Conservation (phyloP, 1,139 yeast genomes). For the Protomyces inundatus region DNA sequence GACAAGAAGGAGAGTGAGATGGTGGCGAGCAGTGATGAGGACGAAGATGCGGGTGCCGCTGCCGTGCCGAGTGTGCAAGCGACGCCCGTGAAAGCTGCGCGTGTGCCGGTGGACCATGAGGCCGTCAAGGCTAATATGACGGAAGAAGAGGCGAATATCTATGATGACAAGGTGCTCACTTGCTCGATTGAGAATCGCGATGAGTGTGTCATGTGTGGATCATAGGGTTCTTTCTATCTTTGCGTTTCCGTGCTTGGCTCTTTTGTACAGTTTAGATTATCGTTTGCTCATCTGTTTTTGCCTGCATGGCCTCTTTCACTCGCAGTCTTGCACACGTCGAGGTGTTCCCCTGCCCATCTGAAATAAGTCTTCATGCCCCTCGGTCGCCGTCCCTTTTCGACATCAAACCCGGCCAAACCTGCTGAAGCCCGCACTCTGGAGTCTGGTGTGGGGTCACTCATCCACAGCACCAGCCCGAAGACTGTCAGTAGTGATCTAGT, state of each 20-base stretch:
- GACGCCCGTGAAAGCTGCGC: conserved; percentile 17
- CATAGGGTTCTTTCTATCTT: conserved; percentile 44
- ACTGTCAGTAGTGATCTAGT: too few relatives aligned
- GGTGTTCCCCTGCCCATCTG: too few relatives aligned
- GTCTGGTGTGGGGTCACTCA: too few relatives aligned
- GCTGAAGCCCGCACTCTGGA: too few relatives aligned
- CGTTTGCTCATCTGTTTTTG: too few relatives aligned
- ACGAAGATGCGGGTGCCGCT: conserved; percentile 32
- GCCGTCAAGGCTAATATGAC: conserved; percentile 34
- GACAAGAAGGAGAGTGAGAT: conserved; percentile 18
- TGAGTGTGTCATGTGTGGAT: conserved; percentile 98
- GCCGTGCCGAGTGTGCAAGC: conserved; percentile 32
- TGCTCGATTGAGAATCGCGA: conserved; percentile 97
- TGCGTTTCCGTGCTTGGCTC: neutral
- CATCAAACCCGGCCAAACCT: too few relatives aligned
- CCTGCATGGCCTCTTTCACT: too few relatives aligned
- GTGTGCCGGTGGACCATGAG: conserved; percentile 28
- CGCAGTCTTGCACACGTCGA: too few relatives aligned
- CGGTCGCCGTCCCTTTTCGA: too few relatives aligned
- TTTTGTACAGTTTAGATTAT: too few relatives aligned
- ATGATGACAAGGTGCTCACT: conserved; percentile 86
- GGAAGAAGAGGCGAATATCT: conserved; percentile 57
- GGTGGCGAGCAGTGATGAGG: conserved; percentile 26
- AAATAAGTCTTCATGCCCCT: too few relatives aligned
- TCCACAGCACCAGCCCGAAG: too few relatives aligned